Conservation (phyloP, 805 yeast species). For the Saccharomyces paradoxus region DNA sequence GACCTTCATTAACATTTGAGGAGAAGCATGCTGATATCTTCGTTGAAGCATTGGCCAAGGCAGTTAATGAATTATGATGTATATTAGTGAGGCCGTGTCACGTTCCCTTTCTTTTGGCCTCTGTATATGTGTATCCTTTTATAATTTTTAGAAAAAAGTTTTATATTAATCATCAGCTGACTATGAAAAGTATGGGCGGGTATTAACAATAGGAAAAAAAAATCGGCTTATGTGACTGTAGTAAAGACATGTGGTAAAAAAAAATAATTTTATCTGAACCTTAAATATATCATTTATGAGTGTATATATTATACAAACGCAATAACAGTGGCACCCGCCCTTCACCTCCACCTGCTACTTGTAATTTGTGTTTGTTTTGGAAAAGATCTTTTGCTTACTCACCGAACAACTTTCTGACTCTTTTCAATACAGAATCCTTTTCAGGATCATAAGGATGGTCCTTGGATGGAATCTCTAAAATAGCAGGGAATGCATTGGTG, state of each 20-base stretch:
- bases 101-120: background rate
- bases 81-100: background rate
- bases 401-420: conserved; percentile 91
- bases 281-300: background rate
- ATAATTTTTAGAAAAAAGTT: background rate
- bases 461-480: conserved; percentile 93
- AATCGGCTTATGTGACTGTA: background rate
- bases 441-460: conserved; percentile 99
- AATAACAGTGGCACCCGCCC: background rate
- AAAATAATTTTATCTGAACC: background rate
- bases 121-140: background rate
- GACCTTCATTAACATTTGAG: conserved; percentile 59
- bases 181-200: background rate
- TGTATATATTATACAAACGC: background rate
- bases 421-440: conserved; percentile 88
- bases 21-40: conserved; percentile 54
- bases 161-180: background rate
- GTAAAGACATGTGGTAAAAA: background rate
- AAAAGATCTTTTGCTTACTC: conserved; percentile 40
- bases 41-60: conserved; percentile 33
- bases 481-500: conserved; percentile 90
- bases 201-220: background rate
- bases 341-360: background rate
- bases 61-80: conserved; percentile 20
- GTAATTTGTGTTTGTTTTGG: background rate